Base-by-base conservation (phyloP, 345 rosid species). In the Salix arbutifolia region DNA sequence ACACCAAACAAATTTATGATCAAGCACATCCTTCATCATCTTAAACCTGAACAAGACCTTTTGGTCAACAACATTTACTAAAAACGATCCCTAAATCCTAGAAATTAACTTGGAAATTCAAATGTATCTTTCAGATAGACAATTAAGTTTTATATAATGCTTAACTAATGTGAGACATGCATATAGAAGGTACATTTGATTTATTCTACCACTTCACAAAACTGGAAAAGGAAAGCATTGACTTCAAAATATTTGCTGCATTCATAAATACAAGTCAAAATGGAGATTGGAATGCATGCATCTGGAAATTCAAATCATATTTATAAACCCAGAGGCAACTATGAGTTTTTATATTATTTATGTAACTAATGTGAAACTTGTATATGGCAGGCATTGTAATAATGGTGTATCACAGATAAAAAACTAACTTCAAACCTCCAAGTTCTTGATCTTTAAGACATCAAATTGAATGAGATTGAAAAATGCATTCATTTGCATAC, bases 401-500 rank as follows among this genome's bases (percentile, higher is more conserved):
- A 6, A 53, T 53, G n/a, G n/a, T 53, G 21, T 53, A 53, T 53
- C 60, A 53, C 18, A 13, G 60, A 53, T 8, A 53, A 21, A 35
- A 53, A 8, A 53, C 21, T 17, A 21, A 2, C 12, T 71, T 33
- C 8, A 17, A 25, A 4, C 31, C 17, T 8, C 48, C 35, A 16
- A 21, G 18, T 61, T 16, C 11, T 60, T 40, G n/a, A 40, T 10
- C 28, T 17, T 16, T 37, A 25, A 19, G 25, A 72, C 31, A 67
- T 37, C 53, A 72, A 4, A 68, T 6, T 67, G 58, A 79, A 75
- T 5, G 25, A 26, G 30, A 75, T 42, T 65, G 73, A 30, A 78
- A 75, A 78, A 75, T n/a, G 30, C 44, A 67, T 64, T 53, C 68
- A 58, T 67, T 72, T 58, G 61, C 77, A 67, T 87, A 96, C 99